Conservation (phyloP, 2,329 filamentous ascomycete genomes). For the Trichoderma sp. region DNA sequence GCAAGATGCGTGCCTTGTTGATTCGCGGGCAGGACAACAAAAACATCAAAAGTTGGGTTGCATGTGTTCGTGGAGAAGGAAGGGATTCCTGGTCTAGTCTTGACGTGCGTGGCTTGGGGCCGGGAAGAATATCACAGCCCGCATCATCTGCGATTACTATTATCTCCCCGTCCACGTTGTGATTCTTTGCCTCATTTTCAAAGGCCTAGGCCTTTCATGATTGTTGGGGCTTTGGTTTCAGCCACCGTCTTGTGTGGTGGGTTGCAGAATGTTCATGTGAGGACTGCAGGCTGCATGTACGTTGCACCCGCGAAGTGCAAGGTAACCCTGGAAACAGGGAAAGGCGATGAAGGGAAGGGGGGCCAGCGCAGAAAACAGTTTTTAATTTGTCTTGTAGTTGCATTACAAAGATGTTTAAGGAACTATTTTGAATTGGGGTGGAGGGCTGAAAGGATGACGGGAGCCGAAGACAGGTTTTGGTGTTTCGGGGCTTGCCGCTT, state of each 20-base stretch:
- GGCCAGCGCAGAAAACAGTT: background rate
- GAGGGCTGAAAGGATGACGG: background rate
- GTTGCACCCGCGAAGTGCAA: background rate
- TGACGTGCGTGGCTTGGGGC: background rate
- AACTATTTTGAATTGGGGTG: background rate
- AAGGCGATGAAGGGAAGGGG: background rate
- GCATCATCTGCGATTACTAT: background rate
- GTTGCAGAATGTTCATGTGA: conserved; percentile 1
- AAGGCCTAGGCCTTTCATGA: background rate
- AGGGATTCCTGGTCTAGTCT: background rate
- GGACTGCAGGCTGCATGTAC: background rate
- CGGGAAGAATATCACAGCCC: background rate
- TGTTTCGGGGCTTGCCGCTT: background rate
- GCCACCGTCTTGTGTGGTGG: background rate
- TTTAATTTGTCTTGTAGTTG: background rate
- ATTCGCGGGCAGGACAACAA: background rate
- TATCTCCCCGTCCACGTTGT: background rate
- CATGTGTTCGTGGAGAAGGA: background rate
- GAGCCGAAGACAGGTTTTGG: background rate
- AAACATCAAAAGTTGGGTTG: background rate
- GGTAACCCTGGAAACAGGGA: background rate
- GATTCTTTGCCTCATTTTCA: background rate
- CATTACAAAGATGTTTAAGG: background rate
- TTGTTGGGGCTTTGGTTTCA: background rate
- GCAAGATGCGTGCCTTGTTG: background rate